Evolutionary conservation across 345 rosid genomes (phyloP).

Genomic region (Eucalyptus sp.): DNA sequence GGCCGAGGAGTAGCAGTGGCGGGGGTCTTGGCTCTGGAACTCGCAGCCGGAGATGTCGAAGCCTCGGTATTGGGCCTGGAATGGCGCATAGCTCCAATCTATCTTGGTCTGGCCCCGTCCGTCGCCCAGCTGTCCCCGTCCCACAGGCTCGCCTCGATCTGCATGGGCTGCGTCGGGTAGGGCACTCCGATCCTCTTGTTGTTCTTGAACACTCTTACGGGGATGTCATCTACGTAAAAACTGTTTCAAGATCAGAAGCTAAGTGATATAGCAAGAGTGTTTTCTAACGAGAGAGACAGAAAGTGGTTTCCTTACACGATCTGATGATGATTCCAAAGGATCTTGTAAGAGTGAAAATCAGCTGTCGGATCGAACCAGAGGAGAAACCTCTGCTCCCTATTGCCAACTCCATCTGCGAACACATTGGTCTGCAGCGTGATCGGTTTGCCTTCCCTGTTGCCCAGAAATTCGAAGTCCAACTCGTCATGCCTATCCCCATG

Average conservation of each 20-base stretch:
- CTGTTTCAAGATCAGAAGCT: conserved; percentile 3
- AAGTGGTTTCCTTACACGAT: conserved; percentile 33
- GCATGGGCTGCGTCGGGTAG: conserved; percentile 48
- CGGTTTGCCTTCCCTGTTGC: conserved; percentile 48
- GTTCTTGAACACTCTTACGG: conserved; percentile 77
- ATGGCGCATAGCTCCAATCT: conserved; percentile 50
- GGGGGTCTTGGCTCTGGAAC: background rate
- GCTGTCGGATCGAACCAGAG: conserved; percentile 72
- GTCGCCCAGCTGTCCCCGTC: conserved; percentile 63
- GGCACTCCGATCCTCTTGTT: conserved; percentile 14
- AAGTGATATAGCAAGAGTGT: background rate
- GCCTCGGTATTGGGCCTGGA: conserved; percentile 31
- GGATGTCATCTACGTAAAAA: conserved; percentile 48
- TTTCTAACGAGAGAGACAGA: background rate
- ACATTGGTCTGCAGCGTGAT: conserved; percentile 57
- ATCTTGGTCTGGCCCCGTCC: conserved; percentile 49
- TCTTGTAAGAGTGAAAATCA: conserved; percentile 40
- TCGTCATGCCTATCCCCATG: conserved; percentile 37
- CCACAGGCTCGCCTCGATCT: conserved; percentile 47
- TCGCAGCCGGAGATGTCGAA: conserved; percentile 37
- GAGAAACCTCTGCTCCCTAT: conserved; percentile 41
- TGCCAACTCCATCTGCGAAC: conserved; percentile 33
- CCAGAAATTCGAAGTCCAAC: conserved; percentile 67
- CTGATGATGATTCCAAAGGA: conserved; percentile 70
- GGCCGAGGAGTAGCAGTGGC: conserved; percentile 3